Percentiles rank a stretch among this genome's conserved stretches.
phyloP scores from a whole-genome alignment of 2,329 filamentous ascomycete genomes.

The Metarhizium brunneum region DNA sequence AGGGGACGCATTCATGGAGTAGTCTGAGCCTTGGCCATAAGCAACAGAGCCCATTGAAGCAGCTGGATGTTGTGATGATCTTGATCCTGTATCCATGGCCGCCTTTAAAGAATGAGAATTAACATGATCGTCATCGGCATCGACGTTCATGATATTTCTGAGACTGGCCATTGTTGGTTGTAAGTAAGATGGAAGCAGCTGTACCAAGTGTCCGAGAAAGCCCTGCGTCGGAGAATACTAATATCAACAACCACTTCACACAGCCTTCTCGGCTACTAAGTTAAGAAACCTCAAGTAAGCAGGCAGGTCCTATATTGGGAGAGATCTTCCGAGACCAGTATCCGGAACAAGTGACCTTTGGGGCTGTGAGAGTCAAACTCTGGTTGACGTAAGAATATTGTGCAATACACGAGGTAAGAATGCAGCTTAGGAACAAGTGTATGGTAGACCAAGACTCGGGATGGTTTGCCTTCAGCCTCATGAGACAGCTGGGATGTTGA shows the following conservation, averaged over 20 bases:
- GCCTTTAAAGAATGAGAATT: constrained; percentile 36
- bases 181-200: constrained; percentile 27
- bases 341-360: not conserved
- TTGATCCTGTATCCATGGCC: constrained; percentile 30
- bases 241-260: constrained; percentile 19
- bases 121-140: constrained; percentile 39
- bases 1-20: constrained; percentile 18
- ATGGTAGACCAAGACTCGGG: not conserved
- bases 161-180: constrained; percentile 42
- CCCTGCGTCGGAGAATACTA: constrained; percentile 1
- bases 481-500: constrained; percentile 10
- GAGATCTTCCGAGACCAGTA: not conserved
- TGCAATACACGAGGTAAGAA: constrained; percentile 1
- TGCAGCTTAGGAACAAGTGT: not conserved
- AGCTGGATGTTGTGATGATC: constrained; percentile 17
- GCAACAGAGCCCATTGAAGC: constrained; percentile 24
- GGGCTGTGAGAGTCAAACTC: constrained; percentile 8
- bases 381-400: not conserved
- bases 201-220: not conserved
- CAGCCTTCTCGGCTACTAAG: constrained; percentile 28
- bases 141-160: constrained; percentile 47
- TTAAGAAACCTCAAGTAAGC: constrained; percentile 6
- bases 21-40: constrained; percentile 8
- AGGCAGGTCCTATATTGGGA: constrained; percentile 4
- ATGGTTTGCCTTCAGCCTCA: constrained; percentile 10